Evolutionary conservation across 78 protist genomes (phyloP).

Genomic region (Bigelowiella natans): DNA sequence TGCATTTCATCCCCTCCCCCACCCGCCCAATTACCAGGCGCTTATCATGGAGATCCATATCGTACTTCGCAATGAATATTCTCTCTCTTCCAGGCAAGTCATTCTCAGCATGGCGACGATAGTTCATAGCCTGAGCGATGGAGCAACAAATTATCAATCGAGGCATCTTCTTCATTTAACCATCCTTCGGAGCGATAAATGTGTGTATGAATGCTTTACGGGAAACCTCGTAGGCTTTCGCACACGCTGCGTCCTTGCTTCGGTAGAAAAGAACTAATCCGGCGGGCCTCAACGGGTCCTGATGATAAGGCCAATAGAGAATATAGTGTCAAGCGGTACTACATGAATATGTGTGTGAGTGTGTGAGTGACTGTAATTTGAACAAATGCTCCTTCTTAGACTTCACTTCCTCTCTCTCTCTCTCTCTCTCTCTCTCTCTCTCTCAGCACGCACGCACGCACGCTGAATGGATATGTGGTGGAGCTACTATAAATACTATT

Average conservation of each 20-base stretch:
- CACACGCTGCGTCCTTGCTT: neutral
- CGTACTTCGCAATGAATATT: neutral
- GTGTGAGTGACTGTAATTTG: too few relatives aligned
- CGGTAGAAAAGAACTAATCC: neutral
- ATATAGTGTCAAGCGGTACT: neutral
- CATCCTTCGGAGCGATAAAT: too few relatives aligned
- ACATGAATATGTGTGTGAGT: too few relatives aligned
- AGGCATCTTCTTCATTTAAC: too few relatives aligned
- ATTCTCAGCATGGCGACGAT: neutral
- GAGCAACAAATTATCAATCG: neutral
- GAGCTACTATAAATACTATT: too few relatives aligned
- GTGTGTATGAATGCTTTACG: too few relatives aligned
- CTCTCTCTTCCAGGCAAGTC: neutral
- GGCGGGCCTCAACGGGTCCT: neutral
- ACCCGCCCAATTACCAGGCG: neutral
- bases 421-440: too few relatives aligned
- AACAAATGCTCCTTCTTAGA: too few relatives aligned
- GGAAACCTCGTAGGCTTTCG: neutral
- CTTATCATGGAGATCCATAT: neutral
- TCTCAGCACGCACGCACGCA: too few relatives aligned
- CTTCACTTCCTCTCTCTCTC: too few relatives aligned
- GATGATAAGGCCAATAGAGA: neutral
- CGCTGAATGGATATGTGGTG: too few relatives aligned
- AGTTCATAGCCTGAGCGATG: neutral
- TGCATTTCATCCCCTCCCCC: too few relatives aligned